A percentile compares a stretch with the other conserved stretches of the same genome.
Conservation (phyloP, 345 rosid genomes). For the Brassica rapa region DNA sequence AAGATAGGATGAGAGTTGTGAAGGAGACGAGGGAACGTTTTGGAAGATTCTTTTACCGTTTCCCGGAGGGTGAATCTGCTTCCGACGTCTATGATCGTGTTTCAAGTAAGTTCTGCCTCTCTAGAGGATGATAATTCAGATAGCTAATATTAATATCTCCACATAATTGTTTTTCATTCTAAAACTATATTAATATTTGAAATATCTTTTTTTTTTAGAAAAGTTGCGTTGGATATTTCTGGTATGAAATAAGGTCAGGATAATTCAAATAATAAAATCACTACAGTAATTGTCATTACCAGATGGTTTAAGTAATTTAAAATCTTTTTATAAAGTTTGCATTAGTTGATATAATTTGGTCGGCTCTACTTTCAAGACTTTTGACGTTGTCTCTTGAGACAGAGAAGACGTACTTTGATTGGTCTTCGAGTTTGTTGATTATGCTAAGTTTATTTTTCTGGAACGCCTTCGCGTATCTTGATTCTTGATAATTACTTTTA, state of each 20-base stretch:
- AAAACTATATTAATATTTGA: too few species aligned
- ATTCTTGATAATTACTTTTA: not conserved
- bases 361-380: not conserved
- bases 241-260: not conserved
- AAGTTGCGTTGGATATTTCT: not conserved
- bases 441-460: too few species aligned
- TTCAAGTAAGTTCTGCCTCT: slow-evolving; percentile 56
- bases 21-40: slow-evolving; percentile 76
- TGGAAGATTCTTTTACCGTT: slow-evolving; percentile 84
- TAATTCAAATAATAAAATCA: not conserved
- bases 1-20: slow-evolving; percentile 70
- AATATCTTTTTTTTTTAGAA: not conserved
- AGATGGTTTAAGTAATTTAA: not conserved
- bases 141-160: not conserved
- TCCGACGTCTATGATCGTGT: slow-evolving; percentile 96
- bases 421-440: not conserved
- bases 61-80: slow-evolving; percentile 97
- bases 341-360: not conserved
- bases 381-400: slow-evolving; percentile 7
- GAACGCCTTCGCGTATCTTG: not conserved
- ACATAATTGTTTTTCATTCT: not conserved
- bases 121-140: not conserved
- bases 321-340: not conserved
- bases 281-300: not conserved
- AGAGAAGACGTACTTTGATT: slow-evolving; percentile 22